phyloP scores from a whole-genome alignment of 352 stramenopile genomes.

The Achlya hypogyna region DNA sequence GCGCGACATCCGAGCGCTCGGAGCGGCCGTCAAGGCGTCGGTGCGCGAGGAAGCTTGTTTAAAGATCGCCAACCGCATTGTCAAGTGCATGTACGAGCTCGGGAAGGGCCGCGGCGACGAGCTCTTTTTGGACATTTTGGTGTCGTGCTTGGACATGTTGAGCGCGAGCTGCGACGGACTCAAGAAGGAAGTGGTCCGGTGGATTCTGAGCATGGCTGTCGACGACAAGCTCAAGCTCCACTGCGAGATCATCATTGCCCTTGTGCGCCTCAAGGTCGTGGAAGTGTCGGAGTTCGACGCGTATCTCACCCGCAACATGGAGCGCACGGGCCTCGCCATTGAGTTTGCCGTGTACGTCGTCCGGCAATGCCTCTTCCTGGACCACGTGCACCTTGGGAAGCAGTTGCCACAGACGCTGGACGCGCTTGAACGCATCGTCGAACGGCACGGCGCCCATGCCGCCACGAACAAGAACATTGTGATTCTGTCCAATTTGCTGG shows the following conservation, averaged over 20 bases:
- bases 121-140: conserved; percentile 91
- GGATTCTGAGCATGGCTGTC: conserved; percentile 90
- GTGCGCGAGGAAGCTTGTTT: conserved; percentile 87
- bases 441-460: conserved; percentile 47
- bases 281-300: conserved; percentile 89
- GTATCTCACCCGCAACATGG: conserved; percentile 92
- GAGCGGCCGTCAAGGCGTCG: conserved; percentile 57
- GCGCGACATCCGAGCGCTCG: conserved; percentile 65
- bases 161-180: conserved; percentile 88
- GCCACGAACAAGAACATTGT: conserved; percentile 81
- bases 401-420: conserved; percentile 92
- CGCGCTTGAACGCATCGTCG: conserved; percentile 75
- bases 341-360: conserved; percentile 96
- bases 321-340: conserved; percentile 91
- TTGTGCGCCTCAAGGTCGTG: conserved; percentile 92
- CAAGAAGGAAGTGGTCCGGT: conserved; percentile 89
- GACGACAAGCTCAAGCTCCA: conserved; percentile 94
- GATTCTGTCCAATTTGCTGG: conserved; percentile 65
- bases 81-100: conserved; percentile 96
- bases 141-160: conserved; percentile 90
- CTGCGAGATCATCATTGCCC: conserved; percentile 91
- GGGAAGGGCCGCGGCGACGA: conserved; percentile 81
- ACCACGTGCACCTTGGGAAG: conserved; percentile 85
- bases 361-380: conserved; percentile 84
- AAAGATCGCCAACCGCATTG: conserved; percentile 94